Evolutionary conservation across 169 alveolate species (phyloP).

Genomic region (Miamiensis avidus): DNA sequence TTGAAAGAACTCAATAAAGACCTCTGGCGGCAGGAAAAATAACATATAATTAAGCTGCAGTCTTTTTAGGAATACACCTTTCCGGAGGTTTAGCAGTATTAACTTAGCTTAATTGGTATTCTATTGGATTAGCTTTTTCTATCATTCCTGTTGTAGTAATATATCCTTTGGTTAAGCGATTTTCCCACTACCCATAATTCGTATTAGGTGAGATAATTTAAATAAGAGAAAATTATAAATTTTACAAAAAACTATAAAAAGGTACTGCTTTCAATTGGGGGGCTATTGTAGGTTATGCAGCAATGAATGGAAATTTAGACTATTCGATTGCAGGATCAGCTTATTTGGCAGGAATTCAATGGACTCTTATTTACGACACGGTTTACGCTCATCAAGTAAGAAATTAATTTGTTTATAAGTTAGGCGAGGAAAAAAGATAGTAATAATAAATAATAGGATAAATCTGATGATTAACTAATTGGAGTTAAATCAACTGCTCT

Average conservation of each 20-base stretch:
- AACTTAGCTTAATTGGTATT: constrained; percentile 44
- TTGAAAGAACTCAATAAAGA: constrained; percentile 92
- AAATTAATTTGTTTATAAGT: too few species aligned
- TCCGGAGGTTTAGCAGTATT: constrained; percentile 59
- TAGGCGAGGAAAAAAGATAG: too few species aligned
- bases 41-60: constrained; percentile 65
- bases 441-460: too few species aligned
- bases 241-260: background rate
- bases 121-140: constrained; percentile 54
- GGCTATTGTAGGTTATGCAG: constrained; percentile 79
- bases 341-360: constrained; percentile 77
- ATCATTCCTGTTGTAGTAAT: constrained; percentile 75
- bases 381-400: constrained; percentile 95
- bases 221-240: background rate
- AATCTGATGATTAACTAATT: constrained; percentile 84
- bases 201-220: constrained; percentile 76
- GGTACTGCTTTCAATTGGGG: constrained; percentile 90
- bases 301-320: constrained; percentile 68
- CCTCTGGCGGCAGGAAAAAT: constrained; percentile 94
- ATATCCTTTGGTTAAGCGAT: constrained; percentile 92
- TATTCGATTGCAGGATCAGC: constrained; percentile 61
- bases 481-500: constrained; percentile 93
- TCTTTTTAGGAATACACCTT: constrained; percentile 48
- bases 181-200: constrained; percentile 88
- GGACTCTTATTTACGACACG: constrained; percentile 94